Evolutionary conservation across 192 early-diverging fungal species (phyloP).

Genomic region (Allomyces macrogynus): DNA sequence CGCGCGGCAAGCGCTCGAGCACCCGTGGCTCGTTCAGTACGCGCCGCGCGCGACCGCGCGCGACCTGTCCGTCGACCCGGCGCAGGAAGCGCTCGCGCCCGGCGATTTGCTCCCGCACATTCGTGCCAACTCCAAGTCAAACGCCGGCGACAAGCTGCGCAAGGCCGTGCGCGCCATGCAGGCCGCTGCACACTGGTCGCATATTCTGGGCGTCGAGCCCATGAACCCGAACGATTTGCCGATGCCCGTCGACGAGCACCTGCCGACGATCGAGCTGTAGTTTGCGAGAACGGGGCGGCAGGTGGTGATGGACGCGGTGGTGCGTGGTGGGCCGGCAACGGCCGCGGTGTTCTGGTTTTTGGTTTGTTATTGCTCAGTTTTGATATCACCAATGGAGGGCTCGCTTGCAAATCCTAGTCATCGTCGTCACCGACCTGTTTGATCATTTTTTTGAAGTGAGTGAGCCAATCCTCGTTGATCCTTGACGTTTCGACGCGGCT

Average conservation of each 20-base stretch:
- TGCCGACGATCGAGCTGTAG: background rate
- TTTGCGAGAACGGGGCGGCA: too few species aligned
- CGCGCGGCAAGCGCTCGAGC: conserved; percentile 46
- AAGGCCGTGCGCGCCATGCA: conserved; percentile 4
- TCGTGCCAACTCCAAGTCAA: conserved; percentile 1
- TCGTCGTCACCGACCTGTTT: too few species aligned
- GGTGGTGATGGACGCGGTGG: too few species aligned
- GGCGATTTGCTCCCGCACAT: conserved; percentile 2
- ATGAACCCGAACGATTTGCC: background rate
- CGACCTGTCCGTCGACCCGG: background rate
- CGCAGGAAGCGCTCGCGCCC: background rate
- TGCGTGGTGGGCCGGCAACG: too few species aligned
- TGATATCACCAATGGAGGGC: too few species aligned
- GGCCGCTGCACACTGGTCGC: background rate
- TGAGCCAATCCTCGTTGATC: too few species aligned
- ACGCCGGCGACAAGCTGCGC: conserved; percentile 1
- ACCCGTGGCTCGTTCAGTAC: conserved; percentile 44
- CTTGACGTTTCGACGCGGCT: too few species aligned
- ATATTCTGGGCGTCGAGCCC: background rate
- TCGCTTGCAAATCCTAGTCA: too few species aligned
- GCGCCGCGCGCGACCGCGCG: background rate
- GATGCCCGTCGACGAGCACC: background rate
- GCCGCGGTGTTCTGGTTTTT: too few species aligned
- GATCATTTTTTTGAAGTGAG: too few species aligned
- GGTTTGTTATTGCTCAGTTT: too few species aligned